These are phyloP conservation scores for Chaetoscypha palmicola DNA, from an alignment of 2,329 filamentous ascomycete genomes.

Conservation along the genomic window DNA sequence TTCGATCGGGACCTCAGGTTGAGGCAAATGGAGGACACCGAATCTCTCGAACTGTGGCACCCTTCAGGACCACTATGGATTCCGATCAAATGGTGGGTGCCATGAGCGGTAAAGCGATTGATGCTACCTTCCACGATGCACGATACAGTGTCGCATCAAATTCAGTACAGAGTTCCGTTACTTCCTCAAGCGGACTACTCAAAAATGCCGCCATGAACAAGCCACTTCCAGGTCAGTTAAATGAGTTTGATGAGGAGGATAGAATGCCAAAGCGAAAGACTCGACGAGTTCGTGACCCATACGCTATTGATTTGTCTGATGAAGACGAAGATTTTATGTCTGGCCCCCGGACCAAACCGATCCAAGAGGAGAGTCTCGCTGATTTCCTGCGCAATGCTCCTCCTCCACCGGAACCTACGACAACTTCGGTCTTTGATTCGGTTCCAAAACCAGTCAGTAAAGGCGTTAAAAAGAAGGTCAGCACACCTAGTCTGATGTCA, in stretches of 20 bases:
- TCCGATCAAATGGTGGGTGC: constrained; percentile 64
- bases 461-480: constrained; percentile 56
- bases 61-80: constrained; percentile 79
- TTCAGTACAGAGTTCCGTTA: constrained; percentile 40
- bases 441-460: constrained; percentile 19
- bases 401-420: constrained; percentile 48
- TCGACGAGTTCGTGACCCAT: constrained; percentile 76
- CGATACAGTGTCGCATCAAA: constrained; percentile 42
- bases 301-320: constrained; percentile 74
- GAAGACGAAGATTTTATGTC: constrained; percentile 32
- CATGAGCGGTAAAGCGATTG: constrained; percentile 48
- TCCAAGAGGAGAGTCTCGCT: constrained; percentile 57
- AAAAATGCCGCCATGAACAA: constrained; percentile 35
- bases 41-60: constrained; percentile 75
- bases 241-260: constrained; percentile 26
- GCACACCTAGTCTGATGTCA: constrained; percentile 54
- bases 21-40: constrained; percentile 55
- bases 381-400: constrained; percentile 67
- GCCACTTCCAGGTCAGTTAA: constrained; percentile 12
- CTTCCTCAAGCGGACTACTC: constrained; percentile 67
- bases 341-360: constrained; percentile 17
- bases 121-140: constrained; percentile 50
- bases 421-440: constrained; percentile 18
- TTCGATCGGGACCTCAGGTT: constrained; percentile 66
- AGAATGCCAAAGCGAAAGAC: constrained; percentile 66